Evolutionary conservation across 2,329 filamentous ascomycete species (phyloP).

Genomic region (Penicillium sp.): DNA sequence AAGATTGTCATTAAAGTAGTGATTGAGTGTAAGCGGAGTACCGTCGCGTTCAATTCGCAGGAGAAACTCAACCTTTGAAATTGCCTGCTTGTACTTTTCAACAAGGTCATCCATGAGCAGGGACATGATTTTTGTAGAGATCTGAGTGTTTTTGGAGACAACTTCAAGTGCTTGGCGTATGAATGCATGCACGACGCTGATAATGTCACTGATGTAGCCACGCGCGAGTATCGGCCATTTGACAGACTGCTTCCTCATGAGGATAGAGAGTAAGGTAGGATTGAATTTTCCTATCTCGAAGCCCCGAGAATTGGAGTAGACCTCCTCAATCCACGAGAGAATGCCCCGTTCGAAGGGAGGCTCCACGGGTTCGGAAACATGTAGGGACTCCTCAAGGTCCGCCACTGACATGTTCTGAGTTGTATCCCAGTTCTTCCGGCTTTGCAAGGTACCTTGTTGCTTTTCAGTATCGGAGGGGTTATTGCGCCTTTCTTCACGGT

Average conservation of each 20-base stretch:
- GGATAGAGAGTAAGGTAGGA: background rate
- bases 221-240: slow-evolving; percentile 47
- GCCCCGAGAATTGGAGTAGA: background rate
- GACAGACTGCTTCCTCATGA: slow-evolving; percentile 47
- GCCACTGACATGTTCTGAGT: background rate
- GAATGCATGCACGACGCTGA: slow-evolving; percentile 47
- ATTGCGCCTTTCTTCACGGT: background rate
- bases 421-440: background rate
- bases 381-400: background rate
- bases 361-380: background rate
- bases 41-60: slow-evolving; percentile 44
- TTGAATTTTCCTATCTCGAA: background rate
- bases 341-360: background rate
- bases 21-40: slow-evolving; percentile 44
- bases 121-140: slow-evolving; percentile 38
- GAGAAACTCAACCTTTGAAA: slow-evolving; percentile 21
- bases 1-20: slow-evolving; percentile 44
- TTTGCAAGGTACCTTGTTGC: background rate
- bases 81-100: slow-evolving; percentile 24
- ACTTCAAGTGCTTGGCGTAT: slow-evolving; percentile 37
- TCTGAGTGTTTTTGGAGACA: slow-evolving; percentile 39
- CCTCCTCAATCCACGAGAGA: background rate
- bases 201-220: slow-evolving; percentile 45
- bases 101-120: slow-evolving; percentile 41
- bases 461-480: background rate